Evolutionary conservation across 352 stramenopile species (phyloP).

Genomic region (Pythium coloratum): DNA sequence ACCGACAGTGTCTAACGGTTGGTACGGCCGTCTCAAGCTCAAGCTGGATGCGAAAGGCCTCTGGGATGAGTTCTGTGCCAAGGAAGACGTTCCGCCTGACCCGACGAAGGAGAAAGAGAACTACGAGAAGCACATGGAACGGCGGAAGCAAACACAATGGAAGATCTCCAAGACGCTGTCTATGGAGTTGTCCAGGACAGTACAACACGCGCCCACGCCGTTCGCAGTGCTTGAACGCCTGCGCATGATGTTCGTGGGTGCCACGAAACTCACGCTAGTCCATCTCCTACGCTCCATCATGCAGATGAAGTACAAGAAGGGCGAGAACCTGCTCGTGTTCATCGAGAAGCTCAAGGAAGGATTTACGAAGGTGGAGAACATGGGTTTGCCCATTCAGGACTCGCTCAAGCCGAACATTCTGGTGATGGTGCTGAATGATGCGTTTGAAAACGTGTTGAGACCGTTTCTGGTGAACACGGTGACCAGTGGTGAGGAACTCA

Average conservation of each 20-base stretch:
- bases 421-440: conserved; percentile 14
- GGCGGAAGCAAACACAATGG: conserved; percentile 5
- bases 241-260: conserved; percentile 9
- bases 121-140: conserved; percentile 8
- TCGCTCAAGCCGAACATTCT: conserved; percentile 11
- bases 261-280: conserved; percentile 3
- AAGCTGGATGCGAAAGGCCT: conserved; percentile 15
- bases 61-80: conserved; percentile 17
- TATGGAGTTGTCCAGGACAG: conserved; percentile 2
- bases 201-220: not conserved
- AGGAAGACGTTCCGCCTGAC: conserved; percentile 1
- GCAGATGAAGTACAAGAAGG: conserved; percentile 14
- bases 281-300: conserved; percentile 8
- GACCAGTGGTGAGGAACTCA: not conserved
- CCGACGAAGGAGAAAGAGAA: not conserved
- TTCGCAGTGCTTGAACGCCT: conserved; percentile 5
- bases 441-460: conserved; percentile 8
- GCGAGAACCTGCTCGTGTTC: conserved; percentile 10
- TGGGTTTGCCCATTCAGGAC: not conserved
- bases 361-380: conserved; percentile 16
- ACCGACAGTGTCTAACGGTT: too few relatives aligned
- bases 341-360: conserved; percentile 14
- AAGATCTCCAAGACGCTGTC: conserved; percentile 16
- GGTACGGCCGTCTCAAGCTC: conserved; percentile 1
- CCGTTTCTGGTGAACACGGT: conserved; percentile 9